Percentiles rank a stretch among this genome's conserved stretches.
Conservation (phyloP, 805 yeast genomes). For the Ogataea saltuana region DNA sequence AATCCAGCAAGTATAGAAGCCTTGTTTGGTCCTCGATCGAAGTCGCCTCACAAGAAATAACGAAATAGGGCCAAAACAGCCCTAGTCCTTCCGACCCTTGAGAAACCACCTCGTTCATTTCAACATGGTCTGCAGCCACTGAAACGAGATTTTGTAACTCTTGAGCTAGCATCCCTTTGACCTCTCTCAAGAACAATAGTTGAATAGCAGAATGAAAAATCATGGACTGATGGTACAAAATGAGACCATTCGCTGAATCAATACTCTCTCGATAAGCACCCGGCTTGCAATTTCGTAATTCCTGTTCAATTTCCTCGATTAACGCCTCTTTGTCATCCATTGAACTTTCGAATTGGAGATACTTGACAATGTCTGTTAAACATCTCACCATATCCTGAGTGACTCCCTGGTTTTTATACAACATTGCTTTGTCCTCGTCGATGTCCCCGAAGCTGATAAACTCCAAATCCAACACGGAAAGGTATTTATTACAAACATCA, state of each 20-base stretch:
- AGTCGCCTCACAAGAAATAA: slow-evolving; percentile 5
- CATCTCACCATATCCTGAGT: slow-evolving; percentile 4
- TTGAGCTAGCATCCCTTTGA: background rate
- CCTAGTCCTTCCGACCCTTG: slow-evolving; percentile 1
- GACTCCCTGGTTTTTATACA: background rate
- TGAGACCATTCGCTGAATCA: slow-evolving; percentile 3
- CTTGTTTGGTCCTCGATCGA: background rate
- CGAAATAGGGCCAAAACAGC: slow-evolving; percentile 3
- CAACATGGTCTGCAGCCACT: slow-evolving; percentile 4
- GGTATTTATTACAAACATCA: slow-evolving; percentile 2
- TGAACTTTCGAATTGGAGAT: background rate
- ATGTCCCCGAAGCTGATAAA: slow-evolving; percentile 3
- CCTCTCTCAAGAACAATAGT: slow-evolving; percentile 1
- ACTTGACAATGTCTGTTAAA: background rate
- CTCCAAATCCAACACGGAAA: slow-evolving; percentile 4
- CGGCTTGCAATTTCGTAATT: background rate
- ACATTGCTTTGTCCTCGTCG: background rate
- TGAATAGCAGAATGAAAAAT: background rate
- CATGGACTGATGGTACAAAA: slow-evolving; percentile 5
- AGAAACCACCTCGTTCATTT: slow-evolving; percentile 1
- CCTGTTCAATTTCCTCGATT: background rate
- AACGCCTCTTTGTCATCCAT: background rate
- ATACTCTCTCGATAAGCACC: background rate
- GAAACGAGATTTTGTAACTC: background rate
- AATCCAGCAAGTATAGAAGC: background rate